These are phyloP conservation scores for Aspergillus fischeri DNA, from an alignment of 2,329 filamentous ascomycete species.

Conservation along the genomic window DNA sequence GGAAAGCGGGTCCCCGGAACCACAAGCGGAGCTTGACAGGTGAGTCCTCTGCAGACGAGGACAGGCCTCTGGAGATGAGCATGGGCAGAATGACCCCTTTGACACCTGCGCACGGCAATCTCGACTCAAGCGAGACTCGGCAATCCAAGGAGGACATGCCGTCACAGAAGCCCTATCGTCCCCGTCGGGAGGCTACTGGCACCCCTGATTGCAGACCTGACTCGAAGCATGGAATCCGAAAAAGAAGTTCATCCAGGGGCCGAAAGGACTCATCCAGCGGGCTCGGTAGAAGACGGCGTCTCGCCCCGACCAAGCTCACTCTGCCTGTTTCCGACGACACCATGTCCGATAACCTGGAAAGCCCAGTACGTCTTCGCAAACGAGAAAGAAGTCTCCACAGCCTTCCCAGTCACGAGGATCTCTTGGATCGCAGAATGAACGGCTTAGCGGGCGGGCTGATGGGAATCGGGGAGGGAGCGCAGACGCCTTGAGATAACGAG, in stretches of 20 bases:
- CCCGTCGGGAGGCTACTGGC: background rate
- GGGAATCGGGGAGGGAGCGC: constrained; percentile 37
- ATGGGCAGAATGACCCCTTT: constrained; percentile 43
- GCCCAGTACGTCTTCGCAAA: constrained; percentile 15
- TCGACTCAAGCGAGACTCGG: background rate
- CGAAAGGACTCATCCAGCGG: constrained; percentile 6
- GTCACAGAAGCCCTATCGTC: background rate
- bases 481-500: constrained; percentile 24
- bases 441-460: constrained; percentile 52
- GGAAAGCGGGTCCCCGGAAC: constrained; percentile 26
- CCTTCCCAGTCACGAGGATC: constrained; percentile 54
- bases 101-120: constrained; percentile 19
- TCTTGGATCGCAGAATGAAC: constrained; percentile 54
- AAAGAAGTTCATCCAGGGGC: constrained; percentile 8
- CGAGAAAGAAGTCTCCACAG: constrained; percentile 47
- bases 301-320: constrained; percentile 17
- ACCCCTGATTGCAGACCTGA: constrained; percentile 3
- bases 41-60: constrained; percentile 74
- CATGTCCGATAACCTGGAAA: constrained; percentile 18
- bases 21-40: constrained; percentile 45
- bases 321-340: constrained; percentile 13
- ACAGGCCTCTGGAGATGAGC: constrained; percentile 75
- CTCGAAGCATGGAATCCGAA: background rate
- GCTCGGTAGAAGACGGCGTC: constrained; percentile 7
- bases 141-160: background rate